These are phyloP conservation scores for Verticillium longisporum DNA, from an alignment of 2,329 filamentous ascomycete genomes.

Conservation along the genomic window DNA sequence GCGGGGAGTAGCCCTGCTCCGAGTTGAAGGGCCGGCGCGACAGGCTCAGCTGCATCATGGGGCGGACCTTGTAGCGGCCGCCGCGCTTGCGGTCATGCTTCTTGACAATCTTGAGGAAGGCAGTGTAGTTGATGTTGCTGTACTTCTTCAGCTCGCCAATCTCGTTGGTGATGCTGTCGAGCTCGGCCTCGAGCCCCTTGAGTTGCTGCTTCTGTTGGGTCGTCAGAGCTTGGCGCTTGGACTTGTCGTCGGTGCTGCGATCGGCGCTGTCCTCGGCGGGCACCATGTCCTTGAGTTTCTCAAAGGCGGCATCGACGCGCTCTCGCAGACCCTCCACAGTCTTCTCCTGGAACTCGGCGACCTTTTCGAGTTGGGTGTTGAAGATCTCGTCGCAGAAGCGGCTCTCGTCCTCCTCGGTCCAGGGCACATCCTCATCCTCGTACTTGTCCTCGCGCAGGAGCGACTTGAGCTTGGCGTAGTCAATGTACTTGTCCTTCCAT, in stretches of 20 bases:
- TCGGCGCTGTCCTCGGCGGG: slow-evolving; percentile 54
- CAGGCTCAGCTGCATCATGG: slow-evolving; percentile 84
- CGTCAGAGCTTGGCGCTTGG: not conserved
- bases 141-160: slow-evolving; percentile 92
- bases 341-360: slow-evolving; percentile 79
- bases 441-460: slow-evolving; percentile 71
- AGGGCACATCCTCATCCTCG: slow-evolving; percentile 57
- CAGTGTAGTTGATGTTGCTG: slow-evolving; percentile 94
- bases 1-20: slow-evolving; percentile 77
- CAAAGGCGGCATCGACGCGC: slow-evolving; percentile 48
- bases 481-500: slow-evolving; percentile 92
- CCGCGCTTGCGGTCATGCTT: slow-evolving; percentile 96
- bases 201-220: slow-evolving; percentile 47
- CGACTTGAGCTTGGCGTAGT: slow-evolving; percentile 88
- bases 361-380: slow-evolving; percentile 92
- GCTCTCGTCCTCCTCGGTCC: slow-evolving; percentile 93
- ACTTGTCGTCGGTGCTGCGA: slow-evolving; percentile 22
- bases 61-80: slow-evolving; percentile 77
- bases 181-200: slow-evolving; percentile 67
- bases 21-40: slow-evolving; percentile 91
- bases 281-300: slow-evolving; percentile 74
- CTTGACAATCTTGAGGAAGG: slow-evolving; percentile 96
- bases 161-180: slow-evolving; percentile 84
- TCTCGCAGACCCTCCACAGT: slow-evolving; percentile 56
- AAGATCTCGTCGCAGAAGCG: slow-evolving; percentile 91